phyloP scores from a whole-genome alignment of 805 yeast species.

The Priceomyces fermenticarens region DNA sequence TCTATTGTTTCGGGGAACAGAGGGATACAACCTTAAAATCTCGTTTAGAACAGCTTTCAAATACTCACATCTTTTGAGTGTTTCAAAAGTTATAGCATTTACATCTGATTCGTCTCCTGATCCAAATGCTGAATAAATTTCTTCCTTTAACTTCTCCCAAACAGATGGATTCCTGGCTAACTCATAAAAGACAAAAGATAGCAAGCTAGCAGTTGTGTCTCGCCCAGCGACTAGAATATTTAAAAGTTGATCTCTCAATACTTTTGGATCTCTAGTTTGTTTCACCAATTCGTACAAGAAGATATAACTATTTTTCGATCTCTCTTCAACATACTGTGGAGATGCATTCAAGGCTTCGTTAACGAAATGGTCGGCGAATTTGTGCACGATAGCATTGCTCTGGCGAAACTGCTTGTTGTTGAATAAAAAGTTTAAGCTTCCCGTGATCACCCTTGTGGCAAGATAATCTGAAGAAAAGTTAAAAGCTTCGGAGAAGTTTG shows the following conservation, averaged over 20 bases:
- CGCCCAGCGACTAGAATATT: slow-evolving; percentile 53
- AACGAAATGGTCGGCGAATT: slow-evolving; percentile 36
- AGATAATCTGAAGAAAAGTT: slow-evolving; percentile 22
- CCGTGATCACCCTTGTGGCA: slow-evolving; percentile 19
- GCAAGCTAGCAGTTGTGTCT: slow-evolving; percentile 51
- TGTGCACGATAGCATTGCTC: slow-evolving; percentile 28
- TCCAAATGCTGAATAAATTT: slow-evolving; percentile 30
- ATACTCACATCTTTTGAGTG: slow-evolving; percentile 46
- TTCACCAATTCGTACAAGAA: slow-evolving; percentile 47
- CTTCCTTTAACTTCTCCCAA: slow-evolving; percentile 35
- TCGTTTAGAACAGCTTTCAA: slow-evolving; percentile 48
- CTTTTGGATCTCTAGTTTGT: slow-evolving; percentile 46
- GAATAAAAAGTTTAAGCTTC: slow-evolving; percentile 13
- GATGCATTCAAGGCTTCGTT: slow-evolving; percentile 34
- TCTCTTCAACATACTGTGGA: too few relatives aligned
- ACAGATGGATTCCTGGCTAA: slow-evolving; percentile 41
- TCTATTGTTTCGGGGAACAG: slow-evolving; percentile 50
- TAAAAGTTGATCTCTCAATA: slow-evolving; percentile 49
- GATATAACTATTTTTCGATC: slow-evolving; percentile 37
- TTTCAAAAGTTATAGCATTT: slow-evolving; percentile 43
- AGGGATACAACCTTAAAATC: slow-evolving; percentile 48
- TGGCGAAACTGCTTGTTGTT: slow-evolving; percentile 24
- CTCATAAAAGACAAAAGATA: slow-evolving; percentile 43
- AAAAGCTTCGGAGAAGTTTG: slow-evolving; percentile 24
- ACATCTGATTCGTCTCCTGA: slow-evolving; percentile 27